Evolutionary conservation across 139 green algal genomes (phyloP).

Genomic region (Nannochloris sp.): DNA sequence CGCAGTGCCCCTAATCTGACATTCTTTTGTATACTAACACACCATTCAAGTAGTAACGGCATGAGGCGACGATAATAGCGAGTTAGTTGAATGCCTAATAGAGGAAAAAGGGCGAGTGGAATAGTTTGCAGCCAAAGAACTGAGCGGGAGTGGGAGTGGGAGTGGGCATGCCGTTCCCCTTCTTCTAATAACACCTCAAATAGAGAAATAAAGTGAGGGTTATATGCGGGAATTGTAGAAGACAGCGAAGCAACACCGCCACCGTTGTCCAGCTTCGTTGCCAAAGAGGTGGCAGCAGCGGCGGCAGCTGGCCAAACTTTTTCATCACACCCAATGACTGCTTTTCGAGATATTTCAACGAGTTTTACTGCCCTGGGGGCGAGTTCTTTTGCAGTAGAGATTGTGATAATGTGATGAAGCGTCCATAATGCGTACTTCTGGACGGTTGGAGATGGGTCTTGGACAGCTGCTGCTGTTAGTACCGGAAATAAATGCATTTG

Average conservation of each 20-base stretch:
- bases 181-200: slow-evolving; percentile 25
- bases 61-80: slow-evolving; percentile 28
- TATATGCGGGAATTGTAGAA: too few species aligned
- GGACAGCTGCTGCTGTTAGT: neutral
- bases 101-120: slow-evolving; percentile 1
- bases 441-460: slow-evolving; percentile 32
- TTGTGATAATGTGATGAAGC: slow-evolving; percentile 27
- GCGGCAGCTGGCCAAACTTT: neutral
- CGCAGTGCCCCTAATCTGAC: slow-evolving; percentile 22
- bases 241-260: too few species aligned
- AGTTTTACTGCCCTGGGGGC: too few species aligned
- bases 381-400: slow-evolving; percentile 4
- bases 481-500: slow-evolving; percentile 29
- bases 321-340: neutral
- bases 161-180: slow-evolving; percentile 7
- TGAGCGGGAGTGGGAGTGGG: neutral
- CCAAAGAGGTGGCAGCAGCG: neutral
- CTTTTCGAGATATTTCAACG: neutral
- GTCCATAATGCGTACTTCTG: slow-evolving; percentile 24
- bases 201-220: too few species aligned
- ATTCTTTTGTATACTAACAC: neutral
- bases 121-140: neutral
- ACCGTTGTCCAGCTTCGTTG: neutral
- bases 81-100: slow-evolving; percentile 23
- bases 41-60: slow-evolving; percentile 43